Percentiles rank a stretch among this genome's conserved stretches.
Conservation (phyloP, 139 green algal species). For the Raphidocelis subcapitata region DNA sequence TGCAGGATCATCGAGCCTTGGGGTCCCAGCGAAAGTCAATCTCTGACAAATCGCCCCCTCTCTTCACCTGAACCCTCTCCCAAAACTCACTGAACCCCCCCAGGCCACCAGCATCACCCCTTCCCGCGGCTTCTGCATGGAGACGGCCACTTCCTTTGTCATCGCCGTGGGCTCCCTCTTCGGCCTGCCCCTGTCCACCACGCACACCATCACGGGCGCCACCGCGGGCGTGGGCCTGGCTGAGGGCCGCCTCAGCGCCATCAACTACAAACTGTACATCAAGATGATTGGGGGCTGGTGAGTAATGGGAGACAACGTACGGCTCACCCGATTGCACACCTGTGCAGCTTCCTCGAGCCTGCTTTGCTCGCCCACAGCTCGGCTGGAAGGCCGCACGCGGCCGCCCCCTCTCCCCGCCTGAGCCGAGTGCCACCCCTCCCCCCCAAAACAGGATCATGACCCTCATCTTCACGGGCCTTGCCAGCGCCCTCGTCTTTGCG, state of each 20-base stretch:
- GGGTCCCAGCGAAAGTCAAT: no score
- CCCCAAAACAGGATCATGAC: constrained; percentile 25
- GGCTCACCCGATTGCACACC: not conserved
- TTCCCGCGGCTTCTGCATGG: constrained; percentile 65
- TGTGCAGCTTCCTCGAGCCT: not conserved
- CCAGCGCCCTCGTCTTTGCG: constrained; percentile 17
- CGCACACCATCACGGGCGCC: constrained; percentile 41
- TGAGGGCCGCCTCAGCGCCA: not conserved
- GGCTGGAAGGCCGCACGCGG: not conserved
- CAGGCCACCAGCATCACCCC: constrained; percentile 43
- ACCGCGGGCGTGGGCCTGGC: constrained; percentile 25
- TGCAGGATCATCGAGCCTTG: no score
- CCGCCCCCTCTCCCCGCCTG: not conserved
- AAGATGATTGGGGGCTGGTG: constrained; percentile 29
- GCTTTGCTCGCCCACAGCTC: not conserved
- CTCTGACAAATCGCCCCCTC: no score
- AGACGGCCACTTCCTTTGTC: constrained; percentile 53
- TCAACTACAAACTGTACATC: constrained; percentile 18
- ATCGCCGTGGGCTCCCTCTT: constrained; percentile 47
- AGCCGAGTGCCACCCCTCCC: no score
- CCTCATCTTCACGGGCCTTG: constrained; percentile 14
- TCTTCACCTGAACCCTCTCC: no score
- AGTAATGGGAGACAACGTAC: not conserved
- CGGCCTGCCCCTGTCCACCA: constrained; percentile 55
- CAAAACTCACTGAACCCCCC: no score